Base-by-base conservation (phyloP, 2,329 filamentous ascomycete species). In the Colletotrichum trifolii region DNA sequence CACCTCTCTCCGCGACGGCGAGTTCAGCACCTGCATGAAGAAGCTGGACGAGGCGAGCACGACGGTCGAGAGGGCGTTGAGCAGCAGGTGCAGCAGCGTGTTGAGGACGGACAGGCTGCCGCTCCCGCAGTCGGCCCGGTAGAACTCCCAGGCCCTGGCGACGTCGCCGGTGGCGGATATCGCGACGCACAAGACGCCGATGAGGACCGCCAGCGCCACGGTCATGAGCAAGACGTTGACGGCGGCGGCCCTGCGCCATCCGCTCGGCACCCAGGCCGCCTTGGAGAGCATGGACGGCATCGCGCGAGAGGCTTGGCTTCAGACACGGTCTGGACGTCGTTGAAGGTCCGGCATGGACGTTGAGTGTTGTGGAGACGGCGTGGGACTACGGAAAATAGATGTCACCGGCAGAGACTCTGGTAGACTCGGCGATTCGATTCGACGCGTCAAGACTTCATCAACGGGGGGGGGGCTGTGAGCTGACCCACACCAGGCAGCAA, bases 11-110 rank as follows among this genome's bases (percentile, higher is more conserved):
- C 67, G 43, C 4, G 50, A 60, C 1, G 68, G 68, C 6, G 67
- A 53, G 40, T 50, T 68, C 1, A 69, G 43, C 11, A 68, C 50
- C 54, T 70, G 68, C 67, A 68, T 67, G 25, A 69, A 69, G 52
- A 69, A 67, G 45, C 68, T 68, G 12, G 65, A 67, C 5, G 68
- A 69, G 2, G 67, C 67, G 10, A 64, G 54, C 12, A 49, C 39
- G 9, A 13, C 10, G 12, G 54, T 55, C 1, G 50, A 54, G 0
- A 62, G 11, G 0, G 77, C 60, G 71, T 87, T 86, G 69, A 86
- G 81, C 2, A 78, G 61, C 33, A 85, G 69, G 71, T 86, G 83
- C 0, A 82, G 60, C 33, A 38, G 15, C 6, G 48, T 50, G 13
- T 50, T 50, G 12, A 38, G 10, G 8, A 15, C n/a, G 11, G 48